A percentile compares a stretch with the other conserved stretches of the same genome.
phyloP scores from a whole-genome alignment of 345 rosid genomes.

The Salix exigua region DNA sequence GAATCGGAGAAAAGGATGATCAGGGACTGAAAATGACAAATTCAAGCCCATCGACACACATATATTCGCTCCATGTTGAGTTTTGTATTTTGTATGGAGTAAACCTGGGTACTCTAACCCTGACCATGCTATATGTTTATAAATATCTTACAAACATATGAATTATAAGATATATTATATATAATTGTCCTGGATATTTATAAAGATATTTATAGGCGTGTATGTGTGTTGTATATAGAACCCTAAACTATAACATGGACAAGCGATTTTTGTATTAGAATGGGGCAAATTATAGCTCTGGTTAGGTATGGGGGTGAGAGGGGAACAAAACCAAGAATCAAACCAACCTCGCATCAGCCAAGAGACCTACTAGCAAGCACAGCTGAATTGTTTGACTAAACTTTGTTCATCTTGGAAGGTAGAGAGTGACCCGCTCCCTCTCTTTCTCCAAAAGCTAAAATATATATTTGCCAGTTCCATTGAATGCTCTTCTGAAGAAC shows the following conservation, averaged over 20 bases:
- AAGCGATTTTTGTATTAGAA: too few relatives aligned
- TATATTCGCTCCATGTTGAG: too few relatives aligned
- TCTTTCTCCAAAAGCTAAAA: neutral
- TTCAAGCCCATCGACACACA: neutral
- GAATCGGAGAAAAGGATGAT: neutral
- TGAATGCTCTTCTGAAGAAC: neutral
- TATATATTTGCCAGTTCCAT: neutral
- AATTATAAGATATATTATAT: too few relatives aligned
- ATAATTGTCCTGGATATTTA: too few relatives aligned
- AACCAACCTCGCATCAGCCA: neutral
- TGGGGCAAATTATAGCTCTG: neutral
- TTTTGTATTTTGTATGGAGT: too few relatives aligned
- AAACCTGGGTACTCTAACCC: too few relatives aligned
- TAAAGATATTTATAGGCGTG: too few relatives aligned
- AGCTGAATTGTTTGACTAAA: neutral
- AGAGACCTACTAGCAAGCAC: neutral
- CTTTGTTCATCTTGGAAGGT: neutral
- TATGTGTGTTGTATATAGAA: too few relatives aligned
- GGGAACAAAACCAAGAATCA: neutral
- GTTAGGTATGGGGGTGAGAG: neutral
- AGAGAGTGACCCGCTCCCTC: neutral
- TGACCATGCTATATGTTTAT: too few relatives aligned
- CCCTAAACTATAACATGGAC: too few relatives aligned
- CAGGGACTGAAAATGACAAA: neutral
- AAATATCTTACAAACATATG: too few relatives aligned